Evolutionary conservation across 495 filamentous ascomycete species (phyloP), one percentile per base, ranked within the genome.

Genomic region (Neurospora sp.): DNA sequence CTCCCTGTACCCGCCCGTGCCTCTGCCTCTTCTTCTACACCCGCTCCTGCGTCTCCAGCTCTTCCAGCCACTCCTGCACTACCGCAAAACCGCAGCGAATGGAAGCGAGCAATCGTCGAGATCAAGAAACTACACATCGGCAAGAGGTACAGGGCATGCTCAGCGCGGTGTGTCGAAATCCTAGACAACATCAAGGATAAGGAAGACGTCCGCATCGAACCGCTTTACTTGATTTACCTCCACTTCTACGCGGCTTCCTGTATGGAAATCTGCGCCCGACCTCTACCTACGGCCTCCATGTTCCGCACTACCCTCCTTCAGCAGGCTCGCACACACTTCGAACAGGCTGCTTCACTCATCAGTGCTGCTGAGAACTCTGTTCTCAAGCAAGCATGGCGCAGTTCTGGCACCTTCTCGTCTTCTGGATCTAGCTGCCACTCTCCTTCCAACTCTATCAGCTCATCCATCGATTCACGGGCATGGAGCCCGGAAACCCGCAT

Each of bases 191-290:
- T 85, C 72, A 84, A 80, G 73, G 81, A 84, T 68, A 69, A 73
- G 68, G 53, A 65, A 37, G 53, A 65, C 35, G 75, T 80, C 8
- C 74, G 81, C 12, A 75, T 83, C 42, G 84, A 86, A 69, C 85
- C 86, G 16, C 70, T 85, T 16, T 83, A 86, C 75, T 78, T 83
- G 8, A 86, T 88, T 65, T 87, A 88, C 72, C 77, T 88, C 6
- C 84, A 83, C 71, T 88, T 88, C 75, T 87, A 86, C 69, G 85
- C 85, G 8, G 86, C 86, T 2, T 83, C 82, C 18, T 86, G 85
- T 4, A 79, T 86, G 40, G 86, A 88, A 74, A 81, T 84, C 45
- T 86, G 82, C 65, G 85, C 86, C n/a, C 81, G 82, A 27, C 79
- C 84, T 18, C 79, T 87, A 9, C 83, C 83, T 2, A 40, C 44